Conservation (phyloP, 2,329 filamentous ascomycete genomes). For the Aspergillus sp. region DNA sequence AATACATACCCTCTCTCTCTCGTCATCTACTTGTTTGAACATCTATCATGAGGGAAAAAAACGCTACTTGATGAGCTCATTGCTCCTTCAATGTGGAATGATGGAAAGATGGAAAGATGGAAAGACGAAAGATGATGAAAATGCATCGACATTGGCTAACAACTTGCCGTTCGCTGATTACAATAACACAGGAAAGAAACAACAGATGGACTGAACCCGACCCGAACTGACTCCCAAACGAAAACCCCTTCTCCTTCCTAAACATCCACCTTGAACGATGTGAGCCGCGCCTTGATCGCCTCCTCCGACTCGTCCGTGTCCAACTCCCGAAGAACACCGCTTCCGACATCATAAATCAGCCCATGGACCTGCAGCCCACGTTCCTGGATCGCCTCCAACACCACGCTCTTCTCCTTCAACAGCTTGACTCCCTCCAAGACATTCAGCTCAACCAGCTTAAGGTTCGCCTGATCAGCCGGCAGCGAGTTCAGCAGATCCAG, state of each 20-base stretch:
- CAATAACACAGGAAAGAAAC: background rate
- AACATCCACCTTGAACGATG: slow-evolving; percentile 43
- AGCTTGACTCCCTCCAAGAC: slow-evolving; percentile 68
- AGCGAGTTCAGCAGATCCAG: slow-evolving; percentile 52
- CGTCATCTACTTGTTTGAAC: background rate
- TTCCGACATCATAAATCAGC: slow-evolving; percentile 69
- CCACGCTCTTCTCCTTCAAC: slow-evolving; percentile 66
- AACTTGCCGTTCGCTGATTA: background rate
- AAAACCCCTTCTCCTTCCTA: slow-evolving; percentile 3
- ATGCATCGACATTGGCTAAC: background rate
- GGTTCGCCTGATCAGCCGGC: slow-evolving; percentile 51
- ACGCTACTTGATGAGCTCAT: background rate
- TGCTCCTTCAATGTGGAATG: background rate
- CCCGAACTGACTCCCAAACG: too few relatives aligned
- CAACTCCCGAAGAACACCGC: slow-evolving; percentile 56
- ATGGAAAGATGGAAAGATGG: background rate
- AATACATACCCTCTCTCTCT: background rate
- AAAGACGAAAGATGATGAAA: background rate
- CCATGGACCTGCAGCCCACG: slow-evolving; percentile 74
- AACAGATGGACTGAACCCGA: background rate
- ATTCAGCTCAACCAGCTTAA: slow-evolving; percentile 74
- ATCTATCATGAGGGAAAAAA: background rate
- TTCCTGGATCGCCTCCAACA: slow-evolving; percentile 70
- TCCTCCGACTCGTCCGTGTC: slow-evolving; percentile 48
- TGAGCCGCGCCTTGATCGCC: slow-evolving; percentile 39